Percentiles rank a stretch among this genome's conserved stretches.
Evolutionary conservation across 2,329 filamentous ascomycete genomes (phyloP).

Genomic region (Dactylellina drechsleri): DNA sequence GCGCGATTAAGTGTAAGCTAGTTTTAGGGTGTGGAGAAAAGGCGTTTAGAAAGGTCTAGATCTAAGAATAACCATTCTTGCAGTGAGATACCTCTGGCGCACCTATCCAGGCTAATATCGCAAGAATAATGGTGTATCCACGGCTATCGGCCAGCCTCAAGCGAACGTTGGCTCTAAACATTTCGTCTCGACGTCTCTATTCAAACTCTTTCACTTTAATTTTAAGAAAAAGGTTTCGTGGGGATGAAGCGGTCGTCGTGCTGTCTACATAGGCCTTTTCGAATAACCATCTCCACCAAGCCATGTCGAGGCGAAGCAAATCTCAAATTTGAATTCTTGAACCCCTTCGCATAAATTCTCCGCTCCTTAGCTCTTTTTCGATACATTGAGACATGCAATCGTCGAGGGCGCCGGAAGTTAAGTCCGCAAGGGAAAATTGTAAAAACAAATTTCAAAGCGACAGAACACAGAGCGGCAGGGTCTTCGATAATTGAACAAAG

Average conservation of each 20-base stretch:
- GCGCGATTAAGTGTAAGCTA: slow-evolving; percentile 36
- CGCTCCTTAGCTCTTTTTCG: slow-evolving; percentile 21
- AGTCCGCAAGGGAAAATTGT: too few relatives aligned
- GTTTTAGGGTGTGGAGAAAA: slow-evolving; percentile 13
- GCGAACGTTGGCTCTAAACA: slow-evolving; percentile 41
- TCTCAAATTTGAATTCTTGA: not conserved
- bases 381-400: slow-evolving; percentile 42
- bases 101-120: slow-evolving; percentile 35
- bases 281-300: not conserved
- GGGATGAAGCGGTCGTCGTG: not conserved
- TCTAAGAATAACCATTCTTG: slow-evolving; percentile 47
- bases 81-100: slow-evolving; percentile 25
- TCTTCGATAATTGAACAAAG: slow-evolving; percentile 35
- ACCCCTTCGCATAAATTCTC: slow-evolving; percentile 32
- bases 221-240: not conserved
- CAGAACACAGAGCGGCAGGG: not conserved
- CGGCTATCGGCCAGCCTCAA: slow-evolving; percentile 50
- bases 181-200: slow-evolving; percentile 22
- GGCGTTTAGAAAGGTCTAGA: not conserved
- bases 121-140: slow-evolving; percentile 36
- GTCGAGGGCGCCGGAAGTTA: not conserved
- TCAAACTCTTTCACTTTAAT: not conserved
- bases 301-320: not conserved
- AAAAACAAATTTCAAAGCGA: slow-evolving; percentile 3
- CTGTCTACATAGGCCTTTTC: not conserved